A percentile compares a stretch with the other conserved stretches of the same genome.
Evolutionary conservation across 257 asterid genomes (phyloP).

Genomic region (Gentiana dahurica): DNA sequence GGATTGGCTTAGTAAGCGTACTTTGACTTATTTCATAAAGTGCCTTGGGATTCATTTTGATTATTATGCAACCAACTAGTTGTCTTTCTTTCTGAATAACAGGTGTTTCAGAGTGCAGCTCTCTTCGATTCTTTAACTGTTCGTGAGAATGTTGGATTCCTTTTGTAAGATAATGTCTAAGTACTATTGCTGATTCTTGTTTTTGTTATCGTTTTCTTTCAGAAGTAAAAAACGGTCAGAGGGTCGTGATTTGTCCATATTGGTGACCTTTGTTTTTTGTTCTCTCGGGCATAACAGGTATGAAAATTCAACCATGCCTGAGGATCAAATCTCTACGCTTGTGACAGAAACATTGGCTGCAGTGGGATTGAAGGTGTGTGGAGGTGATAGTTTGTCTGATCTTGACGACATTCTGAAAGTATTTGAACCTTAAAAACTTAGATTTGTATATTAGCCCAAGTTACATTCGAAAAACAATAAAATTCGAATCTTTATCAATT

Average conservation of each 20-base stretch:
- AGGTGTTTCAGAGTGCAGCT: slow-evolving; percentile 99
- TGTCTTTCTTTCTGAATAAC: slow-evolving; percentile 24
- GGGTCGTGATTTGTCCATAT: background rate
- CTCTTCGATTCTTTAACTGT: slow-evolving; percentile 96
- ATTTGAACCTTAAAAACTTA: no score
- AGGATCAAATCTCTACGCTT: slow-evolving; percentile 69
- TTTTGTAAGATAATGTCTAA: slow-evolving; percentile 55
- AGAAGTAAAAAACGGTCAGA: background rate
- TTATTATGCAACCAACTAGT: background rate
- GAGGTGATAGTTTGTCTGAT: background rate
- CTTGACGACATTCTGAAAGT: no score
- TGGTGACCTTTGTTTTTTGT: slow-evolving; percentile 1
- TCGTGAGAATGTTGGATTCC: slow-evolving; percentile 95
- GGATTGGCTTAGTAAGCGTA: slow-evolving; percentile 87
- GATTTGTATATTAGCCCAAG: no score
- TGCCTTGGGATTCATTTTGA: background rate
- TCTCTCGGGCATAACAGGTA: slow-evolving; percentile 37
- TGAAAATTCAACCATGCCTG: slow-evolving; percentile 87
- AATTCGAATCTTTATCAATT: no score
- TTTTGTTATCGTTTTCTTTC: background rate
- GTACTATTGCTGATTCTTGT: slow-evolving; percentile 1
- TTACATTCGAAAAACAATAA: no score
- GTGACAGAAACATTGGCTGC: slow-evolving; percentile 96
- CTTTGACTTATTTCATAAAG: background rate
- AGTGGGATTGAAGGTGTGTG: slow-evolving; percentile 88